Base-by-base conservation (phyloP, 352 stramenopile species). In the Globisporangium paroecandrum region DNA sequence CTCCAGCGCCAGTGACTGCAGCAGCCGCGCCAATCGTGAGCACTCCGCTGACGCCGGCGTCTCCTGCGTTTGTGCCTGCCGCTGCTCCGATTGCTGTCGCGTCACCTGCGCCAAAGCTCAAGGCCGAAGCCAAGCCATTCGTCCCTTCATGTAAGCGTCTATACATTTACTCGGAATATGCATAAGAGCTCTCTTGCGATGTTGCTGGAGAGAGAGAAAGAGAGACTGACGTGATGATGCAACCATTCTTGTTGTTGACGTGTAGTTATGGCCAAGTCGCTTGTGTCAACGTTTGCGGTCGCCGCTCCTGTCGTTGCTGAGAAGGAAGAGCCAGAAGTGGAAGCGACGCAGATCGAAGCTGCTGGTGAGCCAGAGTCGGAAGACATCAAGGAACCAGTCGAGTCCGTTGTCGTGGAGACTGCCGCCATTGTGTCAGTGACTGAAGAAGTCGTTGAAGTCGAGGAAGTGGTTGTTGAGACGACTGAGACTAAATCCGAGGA, bases 61-160 rank as follows among this genome's bases (percentile, higher is more conserved):
- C 70, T 1, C 56, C 64, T 47, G 71, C 70, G 63, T 69, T 91
- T 1, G 89, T 86, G 68, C 74, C 81, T 43, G 51, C 59, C 18
- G 49, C 46, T 41, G 46, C 57, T 22, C 58, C 65, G 8, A 47
- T 54, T 9, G 8, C 58, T 7, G 47, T 77, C 58, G 62, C 75
- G 29, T 43, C 73, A 22, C 67, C 75, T 32, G 70, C 69, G 32
- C 53, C 73, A 29, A 65, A 69, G 62, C 43, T 76, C 54, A 67
- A 74, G 63, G 68, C 76, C 7, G 29, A 54, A 32, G 71, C 63
- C 59, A 72, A 72, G 58, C 68, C 67, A 10, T 71, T 71, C 32
- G 22, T 71, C 0, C 66, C 66, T 1, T 71, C 66, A 24, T 64
- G 66, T 71, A 67, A 60, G 55, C 43, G 9, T 13, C 12, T 7